Conservation (phyloP, 129 eudicot genomes). For the Pseudognaphalium luteoalbum region DNA sequence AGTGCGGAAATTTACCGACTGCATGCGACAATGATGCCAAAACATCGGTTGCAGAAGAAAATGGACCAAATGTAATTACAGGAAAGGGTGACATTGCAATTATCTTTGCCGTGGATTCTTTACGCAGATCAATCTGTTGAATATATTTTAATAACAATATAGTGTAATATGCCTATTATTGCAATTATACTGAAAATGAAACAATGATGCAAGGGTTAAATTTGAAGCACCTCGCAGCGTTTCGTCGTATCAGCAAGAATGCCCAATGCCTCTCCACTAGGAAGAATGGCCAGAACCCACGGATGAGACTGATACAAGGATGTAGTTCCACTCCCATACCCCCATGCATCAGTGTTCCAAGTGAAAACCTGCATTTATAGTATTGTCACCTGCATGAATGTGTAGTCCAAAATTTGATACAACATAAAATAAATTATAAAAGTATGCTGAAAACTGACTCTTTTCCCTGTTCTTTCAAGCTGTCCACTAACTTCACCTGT, state of each 20-base stretch:
- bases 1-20: slow-evolving; percentile 52
- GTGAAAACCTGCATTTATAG: slow-evolving; percentile 59
- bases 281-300: slow-evolving; percentile 88
- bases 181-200: slow-evolving; percentile 44
- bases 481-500: slow-evolving; percentile 98
- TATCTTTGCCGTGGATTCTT: slow-evolving; percentile 66
- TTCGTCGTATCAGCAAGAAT: slow-evolving; percentile 94
- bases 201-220: slow-evolving; percentile 11
- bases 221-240: slow-evolving; percentile 81
- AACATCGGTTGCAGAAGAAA: slow-evolving; percentile 74
- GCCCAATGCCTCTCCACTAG: slow-evolving; percentile 81
- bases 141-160: slow-evolving; percentile 10
- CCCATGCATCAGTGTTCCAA: slow-evolving; percentile 97
- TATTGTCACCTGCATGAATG: not conserved
- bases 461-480: slow-evolving; percentile 97
- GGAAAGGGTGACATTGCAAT: slow-evolving; percentile 65
- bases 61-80: slow-evolving; percentile 87
- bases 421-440: not conserved
- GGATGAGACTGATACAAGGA: slow-evolving; percentile 97
- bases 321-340: slow-evolving; percentile 82
- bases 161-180: not conserved
- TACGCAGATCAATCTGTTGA: slow-evolving; percentile 77
- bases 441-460: slow-evolving; percentile 40
- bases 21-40: slow-evolving; percentile 75
- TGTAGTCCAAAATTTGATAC: not conserved